Evolutionary conservation across 352 stramenopile genomes (phyloP), one percentile per base, ranked within the genome.

Genomic region (Phytophthora citrophthora): DNA sequence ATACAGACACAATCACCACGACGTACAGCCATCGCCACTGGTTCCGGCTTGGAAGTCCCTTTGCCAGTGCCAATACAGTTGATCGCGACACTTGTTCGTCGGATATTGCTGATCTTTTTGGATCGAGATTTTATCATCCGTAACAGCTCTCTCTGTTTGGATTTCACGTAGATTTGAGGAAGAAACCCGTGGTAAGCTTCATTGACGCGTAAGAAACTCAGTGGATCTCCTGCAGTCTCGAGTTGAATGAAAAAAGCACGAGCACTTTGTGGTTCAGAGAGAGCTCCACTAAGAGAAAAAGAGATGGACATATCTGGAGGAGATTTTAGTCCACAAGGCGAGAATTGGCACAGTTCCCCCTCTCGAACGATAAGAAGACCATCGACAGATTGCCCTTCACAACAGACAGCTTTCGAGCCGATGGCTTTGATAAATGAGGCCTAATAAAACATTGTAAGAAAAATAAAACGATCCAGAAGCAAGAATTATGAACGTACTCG

Each of bases 161-260:
- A 49, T 18, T 12, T 32, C 27, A 88, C 44, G 24, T 72, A 88
- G 20, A 74, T 65, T 9, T 70, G 62, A 0, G 79, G 53, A 0
- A 90, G 64, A 53, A 89, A 89, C 0, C 81, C 81, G 24, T 90
- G 81, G n/a, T 78, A 79, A 3, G 63, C 49, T 10, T 64, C 70
- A 31, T 80, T 90, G 16, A 85, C 51, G 10, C 70, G 64, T 32
- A 76, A 24, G 41, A 88, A 90, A 4, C 65, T 57, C 2, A 89
- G 64, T n/a, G 79, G 70, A 47, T 88, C 75, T 11, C 69, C 77
- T 3, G 56, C 57, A 46, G 56, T 64, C 52, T 90, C 81, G 4
- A 90, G 63, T 56, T 90, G 79, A 12, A 63, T 71, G 64, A 86
- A 90, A 53, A 90, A 90, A 34, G 74, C 65, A 12, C 58, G 61